A percentile compares a stretch with the other conserved stretches of the same genome.
Evolutionary conservation across 208 protist species (phyloP).

Genomic region (Trypanosoma conorhini): DNA sequence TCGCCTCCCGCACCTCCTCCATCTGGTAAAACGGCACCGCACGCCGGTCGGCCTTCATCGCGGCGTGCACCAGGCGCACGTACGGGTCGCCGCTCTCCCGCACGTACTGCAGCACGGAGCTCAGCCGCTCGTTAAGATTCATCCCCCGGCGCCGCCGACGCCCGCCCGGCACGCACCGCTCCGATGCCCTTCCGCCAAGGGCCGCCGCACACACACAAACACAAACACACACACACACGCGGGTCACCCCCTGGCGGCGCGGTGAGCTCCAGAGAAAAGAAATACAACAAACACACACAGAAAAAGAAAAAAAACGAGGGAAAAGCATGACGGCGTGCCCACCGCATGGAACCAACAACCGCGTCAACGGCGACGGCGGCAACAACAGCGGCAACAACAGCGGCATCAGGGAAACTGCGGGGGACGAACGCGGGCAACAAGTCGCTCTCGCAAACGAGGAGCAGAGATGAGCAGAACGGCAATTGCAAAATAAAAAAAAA

Average conservation of each 20-base stretch:
- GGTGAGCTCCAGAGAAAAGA: not conserved
- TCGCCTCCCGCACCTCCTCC: conserved; percentile 30
- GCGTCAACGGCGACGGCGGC: no score
- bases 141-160: not conserved
- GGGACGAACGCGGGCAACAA: no score
- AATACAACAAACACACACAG: not conserved
- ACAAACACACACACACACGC: not conserved
- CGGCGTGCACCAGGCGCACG: conserved; percentile 13
- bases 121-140: conserved; percentile 19
- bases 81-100: conserved; percentile 22
- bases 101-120: conserved; percentile 25
- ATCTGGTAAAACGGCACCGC: conserved; percentile 27
- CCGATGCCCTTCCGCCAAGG: no score
- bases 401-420: no score
- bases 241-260: no score
- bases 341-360: not conserved
- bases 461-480: no score
- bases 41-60: not conserved
- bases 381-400: no score
- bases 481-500: no score
- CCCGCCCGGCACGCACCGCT: no score
- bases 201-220: no score
- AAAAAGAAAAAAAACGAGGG: not conserved
- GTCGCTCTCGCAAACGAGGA: no score
- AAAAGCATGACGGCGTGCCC: not conserved